A percentile compares a stretch with the other conserved stretches of the same genome.
Conservation (phyloP, 768 basidiomycete species). For the Termitomyces sp. region DNA sequence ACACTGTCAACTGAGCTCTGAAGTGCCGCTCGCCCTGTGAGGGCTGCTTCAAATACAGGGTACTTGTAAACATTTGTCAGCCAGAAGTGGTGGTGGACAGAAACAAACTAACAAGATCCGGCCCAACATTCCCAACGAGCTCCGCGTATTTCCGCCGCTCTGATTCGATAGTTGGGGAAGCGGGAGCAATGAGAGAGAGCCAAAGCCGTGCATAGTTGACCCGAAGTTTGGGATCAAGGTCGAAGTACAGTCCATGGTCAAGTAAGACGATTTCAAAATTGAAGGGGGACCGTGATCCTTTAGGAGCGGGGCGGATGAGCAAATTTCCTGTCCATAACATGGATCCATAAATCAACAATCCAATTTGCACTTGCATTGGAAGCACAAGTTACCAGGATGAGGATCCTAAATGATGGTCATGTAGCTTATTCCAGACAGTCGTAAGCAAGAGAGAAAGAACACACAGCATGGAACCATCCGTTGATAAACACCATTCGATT, state of each 20-base stretch:
- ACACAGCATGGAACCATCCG: constrained; percentile 82
- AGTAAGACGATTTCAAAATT: constrained; percentile 96
- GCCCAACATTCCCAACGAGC: constrained; percentile 85
- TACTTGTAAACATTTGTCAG: constrained; percentile 46
- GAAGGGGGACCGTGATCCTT: constrained; percentile 66
- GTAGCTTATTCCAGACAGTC: constrained; percentile 3
- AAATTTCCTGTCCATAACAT: constrained; percentile 60
- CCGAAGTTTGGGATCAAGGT: constrained; percentile 73
- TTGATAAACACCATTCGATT: constrained; percentile 94
- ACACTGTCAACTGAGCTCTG: constrained; percentile 53
- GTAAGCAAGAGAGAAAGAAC: constrained; percentile 17
- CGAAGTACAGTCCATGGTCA: constrained; percentile 94
- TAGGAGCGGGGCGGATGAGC: constrained; percentile 72
- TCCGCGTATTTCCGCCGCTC: constrained; percentile 85
- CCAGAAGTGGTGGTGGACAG: neutral
- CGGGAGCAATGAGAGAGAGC: constrained; percentile 78
- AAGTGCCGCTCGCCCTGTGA: constrained; percentile 81
- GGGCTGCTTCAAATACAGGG: constrained; percentile 90
- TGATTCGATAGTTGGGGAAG: constrained; percentile 54
- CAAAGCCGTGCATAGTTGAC: constrained; percentile 86
- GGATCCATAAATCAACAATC: neutral
- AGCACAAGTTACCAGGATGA: constrained; percentile 58
- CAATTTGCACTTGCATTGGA: neutral
- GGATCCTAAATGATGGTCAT: constrained; percentile 52
- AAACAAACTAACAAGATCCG: constrained; percentile 65